Evolutionary conservation across 345 rosid species (phyloP), one percentile per base, ranked within the genome.

Genomic region (Lumnitzera racemosa): DNA sequence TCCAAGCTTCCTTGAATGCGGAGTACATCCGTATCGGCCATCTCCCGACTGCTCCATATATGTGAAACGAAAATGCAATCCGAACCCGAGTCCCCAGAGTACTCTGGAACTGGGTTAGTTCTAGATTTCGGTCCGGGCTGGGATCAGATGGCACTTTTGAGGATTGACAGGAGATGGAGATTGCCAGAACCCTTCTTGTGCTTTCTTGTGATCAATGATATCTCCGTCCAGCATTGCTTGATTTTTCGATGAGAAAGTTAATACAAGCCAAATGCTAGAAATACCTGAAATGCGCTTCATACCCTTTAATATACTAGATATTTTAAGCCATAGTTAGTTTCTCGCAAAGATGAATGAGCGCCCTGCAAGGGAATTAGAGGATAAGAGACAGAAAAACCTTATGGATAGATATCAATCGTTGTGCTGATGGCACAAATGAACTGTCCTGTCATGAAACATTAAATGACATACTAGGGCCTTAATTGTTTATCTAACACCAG

Each of bases 1-100:
- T 89, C 98, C 98, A 92, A 1, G 98, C 96, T 2, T 46, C 82
- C 47, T 16, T 65, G 76, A 92, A 89, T 11, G 98, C 96, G 74
- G 74, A 13, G 95, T 89, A 75, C 98, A 12, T 92, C 97, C 0
- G 88, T 74, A 14, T 64, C 62, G n/a, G 3, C 97, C 98, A 17
- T 92, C 97, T 7, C n/a, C 98, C 98, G 0, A 81, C 82, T 5
- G 98, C 98, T 1, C 98, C 98, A 27, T 54, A 85, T 15, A 53
- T 5, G 80, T 84, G 3, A 92, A 25, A 89, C 91, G 56, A 84
- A 92, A 53, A 81, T 49, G 57, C 73, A 46, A 62, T 55, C 72
- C 0, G 83, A 36, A 23, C 55, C 66, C 7, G 81, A 46, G 72
- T 78, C 3, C 43, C 43, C 43, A 4, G 9, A 36, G 43, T 36